These are phyloP conservation scores for Paramecium octaurelia DNA, from an alignment of 73 alveolate genomes.

Conservation along the genomic window DNA sequence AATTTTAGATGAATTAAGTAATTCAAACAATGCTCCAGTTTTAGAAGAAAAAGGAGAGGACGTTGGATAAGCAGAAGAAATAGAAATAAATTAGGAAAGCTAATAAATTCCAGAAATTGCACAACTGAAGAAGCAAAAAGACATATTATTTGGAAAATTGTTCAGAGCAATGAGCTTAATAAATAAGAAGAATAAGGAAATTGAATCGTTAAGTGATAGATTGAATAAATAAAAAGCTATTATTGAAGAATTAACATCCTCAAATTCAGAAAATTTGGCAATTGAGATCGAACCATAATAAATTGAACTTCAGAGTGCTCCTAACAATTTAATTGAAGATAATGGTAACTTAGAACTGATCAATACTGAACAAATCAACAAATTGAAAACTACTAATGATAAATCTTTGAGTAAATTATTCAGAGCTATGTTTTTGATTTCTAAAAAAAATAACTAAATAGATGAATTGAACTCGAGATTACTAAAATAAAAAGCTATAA, in stretches of 20 bases:
- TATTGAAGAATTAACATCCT: background rate
- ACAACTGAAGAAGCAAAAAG: background rate
- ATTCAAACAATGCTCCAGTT: background rate
- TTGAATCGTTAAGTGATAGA: background rate
- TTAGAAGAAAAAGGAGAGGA: background rate
- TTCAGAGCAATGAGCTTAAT: background rate
- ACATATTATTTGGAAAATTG: background rate
- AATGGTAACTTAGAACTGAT: background rate
- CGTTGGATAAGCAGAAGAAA: background rate
- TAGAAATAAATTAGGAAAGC: background rate
- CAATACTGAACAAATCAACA: background rate
- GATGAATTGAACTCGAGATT: background rate
- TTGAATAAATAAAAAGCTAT: background rate
- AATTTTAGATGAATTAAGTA: background rate
- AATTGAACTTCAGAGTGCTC: background rate
- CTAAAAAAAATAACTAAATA: background rate
- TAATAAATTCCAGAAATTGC: background rate
- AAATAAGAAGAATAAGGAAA: background rate
- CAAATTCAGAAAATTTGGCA: background rate
- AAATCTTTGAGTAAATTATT: background rate
- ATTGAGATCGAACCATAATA: background rate
- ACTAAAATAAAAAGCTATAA: background rate
- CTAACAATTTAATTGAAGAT: background rate
- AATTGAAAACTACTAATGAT: background rate
- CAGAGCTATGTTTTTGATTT: background rate